phyloP scores from a whole-genome alignment of 2,329 filamentous ascomycete species.

The Nigrograna mackinnonii region DNA sequence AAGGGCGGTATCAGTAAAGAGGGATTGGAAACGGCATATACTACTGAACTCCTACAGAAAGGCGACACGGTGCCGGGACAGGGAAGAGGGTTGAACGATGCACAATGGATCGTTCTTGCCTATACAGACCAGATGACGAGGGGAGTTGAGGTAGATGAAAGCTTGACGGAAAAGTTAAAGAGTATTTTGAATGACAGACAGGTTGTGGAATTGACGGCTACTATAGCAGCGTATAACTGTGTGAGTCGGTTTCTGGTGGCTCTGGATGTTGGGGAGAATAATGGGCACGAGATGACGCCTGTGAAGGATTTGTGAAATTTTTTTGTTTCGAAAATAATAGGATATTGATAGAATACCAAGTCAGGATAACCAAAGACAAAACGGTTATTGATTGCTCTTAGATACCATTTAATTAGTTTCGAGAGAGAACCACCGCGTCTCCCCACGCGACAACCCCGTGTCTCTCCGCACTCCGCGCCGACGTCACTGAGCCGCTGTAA shows the following conservation, averaged over 20 bases:
- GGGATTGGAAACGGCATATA: constrained; percentile 51
- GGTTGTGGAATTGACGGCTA: constrained; percentile 80
- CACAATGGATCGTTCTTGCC: constrained; percentile 69
- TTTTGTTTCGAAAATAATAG: no score
- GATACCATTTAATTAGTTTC: no score
- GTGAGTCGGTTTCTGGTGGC: constrained; percentile 84
- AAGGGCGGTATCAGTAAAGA: constrained; percentile 64
- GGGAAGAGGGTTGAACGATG: constrained; percentile 34
- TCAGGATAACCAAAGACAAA: no score
- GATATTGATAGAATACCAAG: no score
- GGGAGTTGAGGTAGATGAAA: constrained; percentile 70
- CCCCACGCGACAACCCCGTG: no score
- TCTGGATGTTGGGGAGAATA: constrained; percentile 64
- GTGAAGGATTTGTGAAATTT: constrained; percentile 33
- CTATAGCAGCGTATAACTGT: constrained; percentile 80
- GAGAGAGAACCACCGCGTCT: no score
- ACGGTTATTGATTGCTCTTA: no score
- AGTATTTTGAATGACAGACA: constrained; percentile 67
- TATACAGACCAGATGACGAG: constrained; percentile 87
- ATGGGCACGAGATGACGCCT: constrained; percentile 34
- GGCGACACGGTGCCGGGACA: constrained; percentile 44
- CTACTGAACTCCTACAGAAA: constrained; percentile 24
- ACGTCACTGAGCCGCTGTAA: no score
- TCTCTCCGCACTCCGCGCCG: no score
- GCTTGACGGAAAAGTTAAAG: constrained; percentile 66